Evolutionary conservation across 768 basidiomycete genomes (phyloP).

Genomic region (Rhizopogon rudus): DNA sequence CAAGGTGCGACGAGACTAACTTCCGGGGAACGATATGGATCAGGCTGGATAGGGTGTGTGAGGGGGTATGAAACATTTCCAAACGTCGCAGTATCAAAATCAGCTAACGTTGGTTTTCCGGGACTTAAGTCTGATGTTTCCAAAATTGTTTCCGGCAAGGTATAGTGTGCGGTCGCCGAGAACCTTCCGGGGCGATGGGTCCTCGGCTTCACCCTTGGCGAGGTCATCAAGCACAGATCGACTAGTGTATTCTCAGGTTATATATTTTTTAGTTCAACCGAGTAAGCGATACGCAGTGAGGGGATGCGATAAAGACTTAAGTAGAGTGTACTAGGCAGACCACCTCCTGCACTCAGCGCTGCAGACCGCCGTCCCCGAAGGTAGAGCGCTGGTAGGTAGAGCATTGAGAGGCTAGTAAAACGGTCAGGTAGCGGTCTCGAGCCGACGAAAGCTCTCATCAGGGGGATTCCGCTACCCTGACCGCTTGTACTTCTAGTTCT

Average conservation of each 20-base stretch:
- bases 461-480: no score
- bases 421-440: no score
- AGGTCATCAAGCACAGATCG: not conserved
- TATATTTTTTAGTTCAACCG: not conserved
- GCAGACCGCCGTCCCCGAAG: no score
- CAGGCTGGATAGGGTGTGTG: constrained; percentile 2
- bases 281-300: not conserved
- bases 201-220: not conserved
- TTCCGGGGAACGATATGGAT: constrained; percentile 14
- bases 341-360: no score
- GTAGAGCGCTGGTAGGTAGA: no score
- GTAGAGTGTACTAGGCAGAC: no score
- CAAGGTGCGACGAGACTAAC: constrained; percentile 14
- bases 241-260: not conserved
- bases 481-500: no score
- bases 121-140: not conserved
- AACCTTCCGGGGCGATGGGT: not conserved
- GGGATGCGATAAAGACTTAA: no score
- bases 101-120: not conserved
- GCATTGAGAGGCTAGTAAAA: no score
- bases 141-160: not conserved
- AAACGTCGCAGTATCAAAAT: not conserved
- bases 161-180: not conserved
- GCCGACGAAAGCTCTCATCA: no score
- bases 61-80: not conserved